Conservation (phyloP, 768 basidiomycete genomes). For the Clathrus columnatus region DNA sequence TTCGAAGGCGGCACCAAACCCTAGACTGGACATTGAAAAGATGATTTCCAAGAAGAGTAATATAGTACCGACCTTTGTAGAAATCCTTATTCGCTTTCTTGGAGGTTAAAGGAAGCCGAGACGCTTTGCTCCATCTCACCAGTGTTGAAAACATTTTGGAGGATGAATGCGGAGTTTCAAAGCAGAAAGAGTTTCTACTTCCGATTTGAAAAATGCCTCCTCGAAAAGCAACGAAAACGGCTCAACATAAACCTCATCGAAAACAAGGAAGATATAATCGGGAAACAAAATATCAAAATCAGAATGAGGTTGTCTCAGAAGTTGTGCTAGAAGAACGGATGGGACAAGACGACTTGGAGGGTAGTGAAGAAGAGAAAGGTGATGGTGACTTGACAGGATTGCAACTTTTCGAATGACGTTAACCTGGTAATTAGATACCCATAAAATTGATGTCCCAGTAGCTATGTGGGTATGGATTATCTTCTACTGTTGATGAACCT, state of each 20-base stretch:
- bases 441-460: constrained; percentile 53
- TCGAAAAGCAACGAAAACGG: background rate
- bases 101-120: constrained; percentile 69
- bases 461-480: constrained; percentile 88
- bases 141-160: constrained; percentile 58
- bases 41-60: background rate
- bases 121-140: constrained; percentile 72
- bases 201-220: background rate
- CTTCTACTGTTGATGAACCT: background rate
- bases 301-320: constrained; percentile 37
- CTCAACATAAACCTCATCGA: background rate
- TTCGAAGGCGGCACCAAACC: constrained; percentile 73
- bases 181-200: background rate
- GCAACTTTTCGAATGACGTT: too few species aligned
- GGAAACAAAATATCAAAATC: constrained; percentile 26
- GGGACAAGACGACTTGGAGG: constrained; percentile 24
- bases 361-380: constrained; percentile 14
- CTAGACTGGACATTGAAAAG: constrained; percentile 27
- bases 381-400: too few species aligned
- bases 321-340: constrained; percentile 32
- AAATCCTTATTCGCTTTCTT: constrained; percentile 93
- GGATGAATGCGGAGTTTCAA: constrained; percentile 4
- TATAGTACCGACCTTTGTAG: constrained; percentile 73
- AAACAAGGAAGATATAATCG: constrained; percentile 28
- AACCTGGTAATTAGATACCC: constrained; percentile 21